Conservation (phyloP, 2,329 filamentous ascomycete species). For the Neofusicoccum kwambonambiense region DNA sequence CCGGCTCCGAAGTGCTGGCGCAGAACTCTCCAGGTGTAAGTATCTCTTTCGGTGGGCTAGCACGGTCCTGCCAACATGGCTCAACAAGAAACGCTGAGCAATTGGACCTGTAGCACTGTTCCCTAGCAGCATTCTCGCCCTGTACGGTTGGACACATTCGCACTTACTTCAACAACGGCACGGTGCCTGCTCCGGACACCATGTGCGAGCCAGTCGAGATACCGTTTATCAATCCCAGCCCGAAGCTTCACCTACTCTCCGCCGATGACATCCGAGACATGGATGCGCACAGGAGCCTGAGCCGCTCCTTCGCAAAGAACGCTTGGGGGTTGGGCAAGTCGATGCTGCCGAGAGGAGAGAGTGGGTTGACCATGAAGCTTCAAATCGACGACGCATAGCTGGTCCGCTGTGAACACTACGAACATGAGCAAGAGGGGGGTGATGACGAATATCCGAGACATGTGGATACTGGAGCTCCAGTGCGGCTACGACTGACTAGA, state of each 20-base stretch:
- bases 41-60: not conserved
- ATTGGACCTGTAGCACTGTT: slow-evolving; percentile 46
- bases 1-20: slow-evolving; percentile 29
- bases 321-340: not conserved
- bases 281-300: not conserved
- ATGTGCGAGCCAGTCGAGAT: slow-evolving; percentile 15
- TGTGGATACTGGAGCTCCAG: not conserved
- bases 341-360: slow-evolving; percentile 2
- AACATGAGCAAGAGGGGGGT: not conserved
- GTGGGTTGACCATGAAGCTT: not conserved
- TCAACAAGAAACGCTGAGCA: not conserved
- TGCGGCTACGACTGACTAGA: not conserved
- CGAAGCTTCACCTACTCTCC: not conserved
- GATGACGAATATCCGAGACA: not conserved
- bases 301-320: not conserved
- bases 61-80: too few species aligned
- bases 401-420: too few species aligned
- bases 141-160: slow-evolving; percentile 37
- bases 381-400: not conserved
- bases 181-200: slow-evolving; percentile 26
- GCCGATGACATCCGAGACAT: not conserved
- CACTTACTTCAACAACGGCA: slow-evolving; percentile 42
- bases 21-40: slow-evolving; percentile 31
- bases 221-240: slow-evolving; percentile 2
- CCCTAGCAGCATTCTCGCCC: slow-evolving; percentile 33